These are phyloP conservation scores for Patellifolia procumbens DNA, from an alignment of 179 eudicot species.

Conservation along the genomic window DNA sequence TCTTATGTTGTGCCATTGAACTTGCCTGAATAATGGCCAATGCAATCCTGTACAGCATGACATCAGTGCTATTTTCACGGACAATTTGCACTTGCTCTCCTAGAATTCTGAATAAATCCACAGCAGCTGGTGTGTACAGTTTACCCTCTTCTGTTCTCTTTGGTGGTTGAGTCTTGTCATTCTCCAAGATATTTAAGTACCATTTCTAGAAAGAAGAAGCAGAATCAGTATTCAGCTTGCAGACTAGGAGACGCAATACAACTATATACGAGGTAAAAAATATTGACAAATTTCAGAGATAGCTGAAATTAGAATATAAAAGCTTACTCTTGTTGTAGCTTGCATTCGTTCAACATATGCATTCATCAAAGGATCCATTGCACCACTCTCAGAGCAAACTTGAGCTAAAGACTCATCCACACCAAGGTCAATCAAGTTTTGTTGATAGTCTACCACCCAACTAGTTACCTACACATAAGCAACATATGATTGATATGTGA, in stretches of 20 bases:
- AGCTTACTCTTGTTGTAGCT: conserved; percentile 84
- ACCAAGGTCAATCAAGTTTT: conserved; percentile 84
- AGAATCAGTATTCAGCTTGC: conserved; percentile 3
- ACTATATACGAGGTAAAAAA: not conserved
- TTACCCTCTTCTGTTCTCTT: conserved; percentile 95
- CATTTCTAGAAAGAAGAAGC: conserved; percentile 68
- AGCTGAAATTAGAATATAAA: conserved; percentile 8
- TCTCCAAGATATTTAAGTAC: conserved; percentile 92
- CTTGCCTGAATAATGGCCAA: conserved; percentile 91
- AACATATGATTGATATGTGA: conserved; percentile 6
- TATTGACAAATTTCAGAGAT: not conserved
- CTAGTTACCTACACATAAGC: conserved; percentile 75
- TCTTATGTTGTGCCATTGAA: not conserved
- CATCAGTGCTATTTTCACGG: conserved; percentile 93
- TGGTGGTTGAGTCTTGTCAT: conserved; percentile 94
- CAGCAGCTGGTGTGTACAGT: conserved; percentile 97
- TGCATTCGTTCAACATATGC: conserved; percentile 99
- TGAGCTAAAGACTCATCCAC: conserved; percentile 97
- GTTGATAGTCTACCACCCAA: conserved; percentile 98
- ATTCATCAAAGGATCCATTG: conserved; percentile 99
- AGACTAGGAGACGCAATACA: not conserved
- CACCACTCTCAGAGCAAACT: conserved; percentile 99
- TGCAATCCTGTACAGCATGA: conserved; percentile 96
- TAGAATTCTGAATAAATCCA: conserved; percentile 89
- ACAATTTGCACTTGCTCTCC: conserved; percentile 98